Conservation (phyloP, 345 rosid genomes). For the Alliaria petiolata region DNA sequence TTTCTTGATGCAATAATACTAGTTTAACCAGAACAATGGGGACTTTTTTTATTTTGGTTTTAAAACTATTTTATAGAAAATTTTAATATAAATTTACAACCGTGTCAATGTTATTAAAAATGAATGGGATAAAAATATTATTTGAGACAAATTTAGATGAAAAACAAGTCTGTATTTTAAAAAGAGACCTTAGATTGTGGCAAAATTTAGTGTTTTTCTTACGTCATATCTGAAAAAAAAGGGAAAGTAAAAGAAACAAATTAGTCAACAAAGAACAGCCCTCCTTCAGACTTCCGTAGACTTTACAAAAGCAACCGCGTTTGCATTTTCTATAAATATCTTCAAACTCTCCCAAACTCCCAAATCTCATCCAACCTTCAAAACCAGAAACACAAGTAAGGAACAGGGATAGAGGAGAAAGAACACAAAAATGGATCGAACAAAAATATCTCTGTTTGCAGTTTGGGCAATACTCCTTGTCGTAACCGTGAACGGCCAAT, state of each 20-base stretch:
- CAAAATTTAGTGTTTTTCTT: not conserved
- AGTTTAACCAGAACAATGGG: no score
- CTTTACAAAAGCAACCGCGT: slow-evolving; percentile 13
- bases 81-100: no score
- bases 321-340: slow-evolving; percentile 19
- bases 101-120: no score
- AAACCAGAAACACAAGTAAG: not conserved
- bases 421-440: slow-evolving; percentile 15
- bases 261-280: slow-evolving; percentile 27
- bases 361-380: slow-evolving; percentile 10
- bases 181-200: not conserved
- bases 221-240: slow-evolving; percentile 7
- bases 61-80: no score
- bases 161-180: no score
- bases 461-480: slow-evolving; percentile 11
- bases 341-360: not conserved
- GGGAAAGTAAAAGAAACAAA: not conserved
- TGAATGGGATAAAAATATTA: no score
- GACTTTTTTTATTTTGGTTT: no score
- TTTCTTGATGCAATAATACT: no score
- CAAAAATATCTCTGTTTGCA: slow-evolving; percentile 14
- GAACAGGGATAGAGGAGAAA: not conserved
- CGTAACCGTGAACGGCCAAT: slow-evolving; percentile 14
- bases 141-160: no score
- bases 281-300: not conserved